Evolutionary conservation across 345 rosid genomes (phyloP), one percentile per base, ranked within the genome.

Genomic region (Orychophragmus violaceus): DNA sequence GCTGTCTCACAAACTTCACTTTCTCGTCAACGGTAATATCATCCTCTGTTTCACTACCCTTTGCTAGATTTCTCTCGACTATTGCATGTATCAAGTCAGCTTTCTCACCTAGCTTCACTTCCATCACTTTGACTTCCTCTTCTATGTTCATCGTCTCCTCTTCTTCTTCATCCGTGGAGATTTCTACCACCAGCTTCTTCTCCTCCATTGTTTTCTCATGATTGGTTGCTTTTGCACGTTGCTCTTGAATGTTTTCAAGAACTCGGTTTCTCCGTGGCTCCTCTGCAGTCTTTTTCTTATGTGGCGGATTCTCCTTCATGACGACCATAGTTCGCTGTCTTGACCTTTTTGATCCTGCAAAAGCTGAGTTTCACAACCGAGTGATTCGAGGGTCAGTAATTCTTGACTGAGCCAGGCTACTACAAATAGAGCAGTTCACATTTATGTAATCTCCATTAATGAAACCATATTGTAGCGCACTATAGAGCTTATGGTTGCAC

Each of bases 81-180:
- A 81, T 59, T 44, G 79, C 75, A 17, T 57, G 78, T 70, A 84
- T 74, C 66, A 71, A 27, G 64, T 84, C 85, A 36, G 83, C 81
- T 39, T 75, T 77, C 56, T 74, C 77, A 4, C 56, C 21, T 17
- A 81, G 77, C 66, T 79, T 78, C 3, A 74, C 82, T 59, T 64
- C 76, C 68, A 74, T 59, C 61, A 60, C 53, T 62, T 74, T 64
- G 36, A 64, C 64, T 57, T 65, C 75, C n/a, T 69, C 77, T 71
- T 71, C 77, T 14, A 50, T 8, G 51, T 67, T 53, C 27, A 45
- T 56, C 16, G 11, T 58, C 1, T 66, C 66, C 12, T 65, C 70
- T 28, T 62, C 70, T 58, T 74, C 80, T 37, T 59, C 79, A 16
- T 66, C 77, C 18, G 33, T 32, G 0, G 25, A 44, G 27, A 48